phyloP scores from a whole-genome alignment of 495 filamentous ascomycete species.

The Neurospora sp. region DNA sequence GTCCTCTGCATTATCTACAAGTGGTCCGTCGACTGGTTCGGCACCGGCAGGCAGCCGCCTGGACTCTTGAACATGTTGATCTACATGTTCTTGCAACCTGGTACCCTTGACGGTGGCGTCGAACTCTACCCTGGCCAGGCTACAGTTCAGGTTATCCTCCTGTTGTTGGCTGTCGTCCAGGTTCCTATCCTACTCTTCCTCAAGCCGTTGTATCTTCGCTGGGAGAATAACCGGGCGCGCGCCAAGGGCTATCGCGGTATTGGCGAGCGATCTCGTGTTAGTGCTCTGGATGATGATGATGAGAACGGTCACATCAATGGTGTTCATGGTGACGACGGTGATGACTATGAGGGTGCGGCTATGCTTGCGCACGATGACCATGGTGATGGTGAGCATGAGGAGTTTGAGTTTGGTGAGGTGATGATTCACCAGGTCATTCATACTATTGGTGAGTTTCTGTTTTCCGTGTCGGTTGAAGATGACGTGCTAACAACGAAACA shows the following conservation, averaged over 20 bases:
- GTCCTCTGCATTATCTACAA: constrained; percentile 93
- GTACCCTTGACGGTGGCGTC: constrained; percentile 51
- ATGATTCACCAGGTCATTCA: constrained; percentile 99
- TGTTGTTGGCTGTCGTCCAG: constrained; percentile 76
- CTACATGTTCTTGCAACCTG: constrained; percentile 95
- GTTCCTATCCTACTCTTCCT: constrained; percentile 88
- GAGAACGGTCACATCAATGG: constrained; percentile 39
- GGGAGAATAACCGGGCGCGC: constrained; percentile 83
- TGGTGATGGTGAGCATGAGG: constrained; percentile 71
- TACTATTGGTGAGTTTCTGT: constrained; percentile 65
- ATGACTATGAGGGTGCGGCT: constrained; percentile 69
- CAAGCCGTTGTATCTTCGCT: constrained; percentile 88
- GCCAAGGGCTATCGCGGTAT: constrained; percentile 86
- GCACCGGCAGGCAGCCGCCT: constrained; percentile 55
- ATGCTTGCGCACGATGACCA: constrained; percentile 79
- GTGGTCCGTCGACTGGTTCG: constrained; percentile 85
- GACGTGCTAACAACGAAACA: constrained; percentile 18
- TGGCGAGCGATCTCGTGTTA: constrained; percentile 76
- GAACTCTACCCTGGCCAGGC: constrained; percentile 70
- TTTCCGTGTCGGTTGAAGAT: too few relatives aligned
- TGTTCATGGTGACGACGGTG: constrained; percentile 65
- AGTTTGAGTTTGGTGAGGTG: constrained; percentile 90
- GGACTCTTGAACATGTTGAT: constrained; percentile 97
- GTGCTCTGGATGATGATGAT: constrained; percentile 78
- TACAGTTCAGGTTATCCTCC: constrained; percentile 60